A percentile compares a stretch with the other conserved stretches of the same genome.
These are phyloP conservation scores for Fomitopsis betulina DNA, from an alignment of 1,284 basidiomycete genomes.

Conservation along the genomic window DNA sequence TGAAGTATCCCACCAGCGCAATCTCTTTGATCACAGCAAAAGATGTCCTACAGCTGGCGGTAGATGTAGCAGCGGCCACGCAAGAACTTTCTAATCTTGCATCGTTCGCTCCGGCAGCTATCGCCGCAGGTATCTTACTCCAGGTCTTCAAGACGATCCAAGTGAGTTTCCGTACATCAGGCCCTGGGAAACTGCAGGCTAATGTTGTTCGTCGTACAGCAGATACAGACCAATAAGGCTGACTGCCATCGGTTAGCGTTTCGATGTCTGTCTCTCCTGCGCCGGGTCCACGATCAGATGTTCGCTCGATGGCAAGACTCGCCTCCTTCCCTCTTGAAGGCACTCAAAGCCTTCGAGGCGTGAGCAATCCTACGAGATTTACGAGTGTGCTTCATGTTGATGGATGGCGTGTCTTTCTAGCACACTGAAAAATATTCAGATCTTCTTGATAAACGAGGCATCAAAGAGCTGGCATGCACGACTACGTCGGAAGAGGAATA, in stretches of 20 bases:
- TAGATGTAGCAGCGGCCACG: constrained; percentile 17
- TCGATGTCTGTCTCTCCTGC: constrained; percentile 39
- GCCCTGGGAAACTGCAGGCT: neutral
- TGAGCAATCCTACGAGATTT: constrained; percentile 16
- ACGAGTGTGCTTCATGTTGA: neutral
- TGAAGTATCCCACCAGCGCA: too few species aligned
- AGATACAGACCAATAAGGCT: constrained; percentile 32
- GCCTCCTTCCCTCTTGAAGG: constrained; percentile 37
- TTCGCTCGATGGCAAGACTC: constrained; percentile 40
- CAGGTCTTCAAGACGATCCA: constrained; percentile 44
- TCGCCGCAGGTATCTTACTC: constrained; percentile 36
- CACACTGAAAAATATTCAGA: constrained; percentile 33
- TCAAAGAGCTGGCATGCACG: constrained; percentile 38
- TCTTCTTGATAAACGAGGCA: constrained; percentile 36
- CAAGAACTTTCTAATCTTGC: constrained; percentile 23
- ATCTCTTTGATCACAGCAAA: constrained; percentile 4
- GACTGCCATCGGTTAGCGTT: constrained; percentile 40
- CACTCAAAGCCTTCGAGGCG: constrained; percentile 41
- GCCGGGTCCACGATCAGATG: constrained; percentile 45
- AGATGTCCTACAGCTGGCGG: constrained; percentile 14
- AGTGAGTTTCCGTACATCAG: constrained; percentile 26
- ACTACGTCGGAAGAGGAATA: constrained; percentile 35
- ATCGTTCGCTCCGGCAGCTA: constrained; percentile 41
- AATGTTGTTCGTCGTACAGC: constrained; percentile 6
- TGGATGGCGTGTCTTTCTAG: constrained; percentile 18